Evolutionary conservation across 116 monocot genomes (phyloP).

Genomic region (Cymodocea nodosa): DNA sequence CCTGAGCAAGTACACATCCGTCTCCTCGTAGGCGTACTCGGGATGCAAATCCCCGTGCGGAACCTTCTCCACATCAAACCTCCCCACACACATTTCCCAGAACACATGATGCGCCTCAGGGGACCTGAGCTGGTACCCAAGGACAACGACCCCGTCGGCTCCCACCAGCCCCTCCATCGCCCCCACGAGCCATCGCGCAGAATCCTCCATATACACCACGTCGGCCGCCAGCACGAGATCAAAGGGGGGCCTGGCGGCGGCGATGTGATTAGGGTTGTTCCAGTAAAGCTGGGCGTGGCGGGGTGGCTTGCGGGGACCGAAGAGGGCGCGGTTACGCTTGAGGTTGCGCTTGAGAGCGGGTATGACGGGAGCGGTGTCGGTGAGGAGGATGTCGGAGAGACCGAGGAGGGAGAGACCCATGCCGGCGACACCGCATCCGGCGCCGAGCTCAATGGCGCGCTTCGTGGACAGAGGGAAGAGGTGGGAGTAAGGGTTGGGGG

Average conservation of each 20-base stretch:
- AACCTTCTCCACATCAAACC: slow-evolving; percentile 58
- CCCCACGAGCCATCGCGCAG: slow-evolving; percentile 42
- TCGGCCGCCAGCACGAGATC: slow-evolving; percentile 86
- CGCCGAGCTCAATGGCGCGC: slow-evolving; percentile 79
- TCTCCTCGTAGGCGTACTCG: slow-evolving; percentile 80
- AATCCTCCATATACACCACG: slow-evolving; percentile 90
- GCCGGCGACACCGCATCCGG: slow-evolving; percentile 79
- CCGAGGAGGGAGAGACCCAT: slow-evolving; percentile 64
- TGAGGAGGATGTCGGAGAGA: slow-evolving; percentile 60
- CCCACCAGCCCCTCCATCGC: slow-evolving; percentile 69
- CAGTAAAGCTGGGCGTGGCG: slow-evolving; percentile 66
- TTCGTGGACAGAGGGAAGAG: slow-evolving; percentile 40
- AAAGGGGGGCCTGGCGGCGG: slow-evolving; percentile 38
- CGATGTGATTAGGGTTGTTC: slow-evolving; percentile 54
- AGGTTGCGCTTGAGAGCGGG: slow-evolving; percentile 88
- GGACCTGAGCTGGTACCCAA: slow-evolving; percentile 90
- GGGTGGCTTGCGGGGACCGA: slow-evolving; percentile 32
- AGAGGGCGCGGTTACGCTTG: slow-evolving; percentile 60
- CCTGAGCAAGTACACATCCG: slow-evolving; percentile 67
- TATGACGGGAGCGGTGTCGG: slow-evolving; percentile 84
- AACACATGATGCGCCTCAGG: slow-evolving; percentile 69
- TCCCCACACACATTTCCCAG: slow-evolving; percentile 46
- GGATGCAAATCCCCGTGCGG: slow-evolving; percentile 70
- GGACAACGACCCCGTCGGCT: slow-evolving; percentile 42
- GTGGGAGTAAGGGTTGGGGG: slow-evolving; percentile 40